phyloP scores from a whole-genome alignment of 768 basidiomycete species.

The Mycena pura region DNA sequence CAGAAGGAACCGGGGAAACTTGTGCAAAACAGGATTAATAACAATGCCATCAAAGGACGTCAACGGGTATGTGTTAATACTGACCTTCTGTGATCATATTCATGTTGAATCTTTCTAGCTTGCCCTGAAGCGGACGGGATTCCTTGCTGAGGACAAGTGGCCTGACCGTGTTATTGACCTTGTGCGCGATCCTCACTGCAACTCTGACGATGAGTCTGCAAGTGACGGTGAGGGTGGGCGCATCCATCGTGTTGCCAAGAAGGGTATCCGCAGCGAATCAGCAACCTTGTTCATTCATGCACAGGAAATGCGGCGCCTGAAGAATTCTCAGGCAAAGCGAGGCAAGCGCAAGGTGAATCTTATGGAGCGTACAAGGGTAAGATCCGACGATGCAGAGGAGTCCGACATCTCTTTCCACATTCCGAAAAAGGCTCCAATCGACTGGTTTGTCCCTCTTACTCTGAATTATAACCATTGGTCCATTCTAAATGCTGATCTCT shows the following conservation, averaged over 20 bases:
- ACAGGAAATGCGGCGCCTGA: neutral
- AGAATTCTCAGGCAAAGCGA: neutral
- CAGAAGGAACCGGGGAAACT: neutral
- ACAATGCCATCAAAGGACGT: neutral
- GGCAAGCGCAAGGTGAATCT: neutral
- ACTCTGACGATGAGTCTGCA: constrained; percentile 8
- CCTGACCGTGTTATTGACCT: neutral
- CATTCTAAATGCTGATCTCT: no score
- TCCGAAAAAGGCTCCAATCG: constrained; percentile 25
- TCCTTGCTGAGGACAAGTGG: neutral
- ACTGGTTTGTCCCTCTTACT: no score
- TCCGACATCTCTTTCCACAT: neutral
- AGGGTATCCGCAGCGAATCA: neutral
- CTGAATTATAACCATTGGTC: no score
- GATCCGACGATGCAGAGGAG: neutral
- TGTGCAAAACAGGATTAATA: neutral
- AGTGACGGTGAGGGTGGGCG: neutral
- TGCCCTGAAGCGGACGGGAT: neutral
- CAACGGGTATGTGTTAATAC: neutral
- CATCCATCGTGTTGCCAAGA: neutral
- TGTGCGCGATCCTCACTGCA: neutral
- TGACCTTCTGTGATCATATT: neutral
- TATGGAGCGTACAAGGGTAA: neutral
- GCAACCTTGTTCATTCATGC: neutral
- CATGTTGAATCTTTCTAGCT: neutral